Evolutionary conservation across 768 basidiomycete species (phyloP).

Genomic region (Leucosporidium creatinivorum): DNA sequence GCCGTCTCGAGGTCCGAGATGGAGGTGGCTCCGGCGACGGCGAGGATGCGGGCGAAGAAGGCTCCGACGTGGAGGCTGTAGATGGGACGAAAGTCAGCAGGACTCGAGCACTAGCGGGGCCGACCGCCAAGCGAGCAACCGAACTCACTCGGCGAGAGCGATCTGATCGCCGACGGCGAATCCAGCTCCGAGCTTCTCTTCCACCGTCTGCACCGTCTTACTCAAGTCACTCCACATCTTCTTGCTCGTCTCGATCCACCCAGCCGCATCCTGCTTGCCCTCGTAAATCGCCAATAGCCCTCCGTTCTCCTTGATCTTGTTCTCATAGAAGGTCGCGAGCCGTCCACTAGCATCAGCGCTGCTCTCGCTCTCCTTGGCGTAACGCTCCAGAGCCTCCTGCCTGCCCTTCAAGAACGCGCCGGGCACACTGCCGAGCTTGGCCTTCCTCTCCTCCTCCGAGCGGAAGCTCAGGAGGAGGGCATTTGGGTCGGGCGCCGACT

Average conservation of each 20-base stretch:
- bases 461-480: conserved; percentile 20
- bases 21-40: conserved; percentile 9
- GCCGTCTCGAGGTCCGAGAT: conserved; percentile 8
- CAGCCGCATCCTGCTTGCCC: conserved; percentile 14
- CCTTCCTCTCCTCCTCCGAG: conserved; percentile 21
- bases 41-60: conserved; percentile 29
- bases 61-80: conserved; percentile 28
- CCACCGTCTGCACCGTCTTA: conserved; percentile 16
- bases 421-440: conserved; percentile 6
- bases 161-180: conserved; percentile 30
- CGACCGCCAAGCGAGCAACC: no score
- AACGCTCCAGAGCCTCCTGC: conserved; percentile 26
- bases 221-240: conserved; percentile 11
- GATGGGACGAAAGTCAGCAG: neutral
- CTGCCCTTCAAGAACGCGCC: conserved; percentile 26
- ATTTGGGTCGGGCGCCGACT: conserved; percentile 24
- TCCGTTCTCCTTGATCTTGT: conserved; percentile 29
- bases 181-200: conserved; percentile 3
- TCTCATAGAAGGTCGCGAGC: conserved; percentile 17
- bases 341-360: conserved; percentile 1
- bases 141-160: conserved; percentile 31
- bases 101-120: no score
- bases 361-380: conserved; percentile 9
- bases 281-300: conserved; percentile 12
- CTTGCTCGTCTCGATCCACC: neutral